A percentile compares a stretch with the other conserved stretches of the same genome.
phyloP scores from a whole-genome alignment of 805 yeast species.

The Pichia paraexigua region DNA sequence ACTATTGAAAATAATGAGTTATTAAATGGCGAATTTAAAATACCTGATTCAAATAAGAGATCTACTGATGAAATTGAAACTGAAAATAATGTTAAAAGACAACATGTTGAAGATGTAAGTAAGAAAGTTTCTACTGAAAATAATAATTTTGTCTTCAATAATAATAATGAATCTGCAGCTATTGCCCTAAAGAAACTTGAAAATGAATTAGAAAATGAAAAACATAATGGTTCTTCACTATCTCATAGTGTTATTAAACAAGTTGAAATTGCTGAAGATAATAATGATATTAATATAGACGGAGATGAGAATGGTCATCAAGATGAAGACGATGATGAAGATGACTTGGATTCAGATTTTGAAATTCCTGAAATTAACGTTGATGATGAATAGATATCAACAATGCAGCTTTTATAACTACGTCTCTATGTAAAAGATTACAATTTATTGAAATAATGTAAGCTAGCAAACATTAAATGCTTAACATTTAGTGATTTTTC shows the following conservation, averaged over 20 bases:
- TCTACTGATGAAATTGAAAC: constrained; percentile 5
- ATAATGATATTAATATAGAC: neutral
- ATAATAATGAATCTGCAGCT: constrained; percentile 4
- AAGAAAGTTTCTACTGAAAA: constrained; percentile 7
- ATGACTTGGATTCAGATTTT: constrained; percentile 25
- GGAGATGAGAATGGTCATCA: neutral
- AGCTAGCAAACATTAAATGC: neutral
- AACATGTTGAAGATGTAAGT: constrained; percentile 6
- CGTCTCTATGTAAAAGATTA: too few species aligned
- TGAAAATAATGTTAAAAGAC: constrained; percentile 11
- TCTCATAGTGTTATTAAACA: constrained; percentile 7
- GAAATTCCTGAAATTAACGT: constrained; percentile 31
- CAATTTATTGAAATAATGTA: neutral
- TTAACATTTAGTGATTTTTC: neutral
- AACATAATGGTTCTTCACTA: constrained; percentile 1
- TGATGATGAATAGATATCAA: constrained; percentile 18
- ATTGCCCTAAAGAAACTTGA: neutral
- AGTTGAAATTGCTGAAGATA: neutral
- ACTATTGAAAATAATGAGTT: neutral
- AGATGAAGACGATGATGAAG: constrained; percentile 4
- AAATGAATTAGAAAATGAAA: neutral
- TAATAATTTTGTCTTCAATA: constrained; percentile 14
- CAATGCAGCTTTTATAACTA: neutral
- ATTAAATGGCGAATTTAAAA: neutral
- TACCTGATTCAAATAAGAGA: constrained; percentile 10